A percentile compares a stretch with the other conserved stretches of the same genome.
phyloP scores from a whole-genome alignment of 257 asterid genomes.

The Misopates orontium region DNA sequence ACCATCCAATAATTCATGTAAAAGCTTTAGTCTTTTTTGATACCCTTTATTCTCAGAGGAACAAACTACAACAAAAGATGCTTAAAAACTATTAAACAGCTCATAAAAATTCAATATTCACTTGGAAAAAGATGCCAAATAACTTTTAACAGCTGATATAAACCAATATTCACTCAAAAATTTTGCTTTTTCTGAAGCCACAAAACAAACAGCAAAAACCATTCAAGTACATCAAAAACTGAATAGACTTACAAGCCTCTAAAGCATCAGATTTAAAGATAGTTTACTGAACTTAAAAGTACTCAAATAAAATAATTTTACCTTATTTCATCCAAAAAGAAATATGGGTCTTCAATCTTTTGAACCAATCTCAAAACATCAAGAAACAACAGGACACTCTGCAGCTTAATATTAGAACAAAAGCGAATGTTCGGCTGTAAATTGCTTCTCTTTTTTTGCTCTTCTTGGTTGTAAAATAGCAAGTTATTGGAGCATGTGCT shows the following conservation, averaged over 20 bases:
- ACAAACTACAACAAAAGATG: conserved; percentile 2
- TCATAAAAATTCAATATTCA: background rate
- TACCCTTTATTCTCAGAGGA: conserved; percentile 1
- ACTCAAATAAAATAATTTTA: conserved; percentile 29
- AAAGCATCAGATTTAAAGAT: conserved; percentile 49
- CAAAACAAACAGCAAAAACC: conserved; percentile 13
- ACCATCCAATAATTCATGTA: conserved; percentile 20
- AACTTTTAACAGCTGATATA: background rate
- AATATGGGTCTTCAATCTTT: conserved; percentile 39
- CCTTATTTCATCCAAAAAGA: conserved; percentile 31
- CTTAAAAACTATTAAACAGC: no score
- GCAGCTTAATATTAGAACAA: no score
- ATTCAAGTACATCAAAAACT: no score
- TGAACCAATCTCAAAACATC: conserved; percentile 33
- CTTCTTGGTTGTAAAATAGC: no score
- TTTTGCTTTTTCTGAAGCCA: conserved; percentile 22
- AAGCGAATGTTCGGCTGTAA: no score
- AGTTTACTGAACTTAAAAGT: conserved; percentile 11
- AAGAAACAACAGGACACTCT: background rate
- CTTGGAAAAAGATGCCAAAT: no score
- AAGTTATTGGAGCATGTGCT: conserved; percentile 1
- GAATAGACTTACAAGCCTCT: conserved; percentile 3
- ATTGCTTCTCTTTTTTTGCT: background rate
- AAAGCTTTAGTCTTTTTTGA: background rate
- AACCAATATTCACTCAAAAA: background rate